Conservation (phyloP, 306 rosid genomes). For the Abrus precatorius region DNA sequence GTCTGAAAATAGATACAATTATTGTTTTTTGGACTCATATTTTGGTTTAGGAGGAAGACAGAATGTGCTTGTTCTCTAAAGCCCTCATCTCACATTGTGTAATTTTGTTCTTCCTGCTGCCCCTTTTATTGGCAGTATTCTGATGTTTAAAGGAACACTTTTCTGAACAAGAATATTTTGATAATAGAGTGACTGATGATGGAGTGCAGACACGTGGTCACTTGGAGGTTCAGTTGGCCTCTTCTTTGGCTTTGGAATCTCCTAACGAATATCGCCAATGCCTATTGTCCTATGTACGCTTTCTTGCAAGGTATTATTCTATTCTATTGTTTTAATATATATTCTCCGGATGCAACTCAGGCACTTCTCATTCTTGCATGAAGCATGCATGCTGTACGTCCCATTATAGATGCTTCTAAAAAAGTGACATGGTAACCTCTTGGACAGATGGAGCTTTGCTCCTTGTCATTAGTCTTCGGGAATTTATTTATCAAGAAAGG, state of each 20-base stretch:
- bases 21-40: too few relatives aligned
- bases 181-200: conserved; percentile 86
- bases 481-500: conserved; percentile 1
- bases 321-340: neutral
- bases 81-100: neutral
- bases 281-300: conserved; percentile 83
- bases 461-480: neutral
- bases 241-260: conserved; percentile 88
- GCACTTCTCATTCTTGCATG: conserved; percentile 10
- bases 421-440: neutral
- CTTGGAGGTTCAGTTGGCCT: conserved; percentile 91
- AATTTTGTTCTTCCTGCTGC: neutral
- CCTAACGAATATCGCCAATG: conserved; percentile 94
- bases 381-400: conserved; percentile 3
- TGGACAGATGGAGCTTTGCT: neutral
- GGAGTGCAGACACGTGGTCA: conserved; percentile 99
- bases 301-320: conserved; percentile 82
- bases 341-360: conserved; percentile 30
- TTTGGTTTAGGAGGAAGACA: neutral
- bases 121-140: neutral
- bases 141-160: conserved; percentile 12
- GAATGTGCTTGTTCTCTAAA: conserved; percentile 36
- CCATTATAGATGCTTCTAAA: neutral
- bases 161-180: conserved; percentile 44
- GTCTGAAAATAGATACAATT: too few relatives aligned